Evolutionary conservation across 345 rosid species (phyloP).

Genomic region (Erodium maritimum): DNA sequence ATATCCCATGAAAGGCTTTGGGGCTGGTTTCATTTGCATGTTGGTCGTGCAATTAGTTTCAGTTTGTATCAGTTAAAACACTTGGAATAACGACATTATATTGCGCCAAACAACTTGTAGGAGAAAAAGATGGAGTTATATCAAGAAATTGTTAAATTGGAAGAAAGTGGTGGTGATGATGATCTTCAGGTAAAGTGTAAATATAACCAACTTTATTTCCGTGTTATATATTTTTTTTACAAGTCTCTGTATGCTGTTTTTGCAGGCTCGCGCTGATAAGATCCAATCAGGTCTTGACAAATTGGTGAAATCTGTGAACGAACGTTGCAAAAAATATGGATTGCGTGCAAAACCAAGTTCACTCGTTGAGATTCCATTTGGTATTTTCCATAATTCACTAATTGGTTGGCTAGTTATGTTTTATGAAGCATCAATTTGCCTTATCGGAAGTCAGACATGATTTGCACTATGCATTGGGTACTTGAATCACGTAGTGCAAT

Average conservation of each 20-base stretch:
- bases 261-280: slow-evolving; percentile 60
- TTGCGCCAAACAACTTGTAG: slow-evolving; percentile 28
- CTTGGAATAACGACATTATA: slow-evolving; percentile 5
- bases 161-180: slow-evolving; percentile 47
- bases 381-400: slow-evolving; percentile 27
- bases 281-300: slow-evolving; percentile 78
- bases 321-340: slow-evolving; percentile 89
- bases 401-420: slow-evolving; percentile 5
- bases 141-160: slow-evolving; percentile 76
- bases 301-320: slow-evolving; percentile 63
- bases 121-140: slow-evolving; percentile 90
- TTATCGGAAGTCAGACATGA: too few relatives aligned
- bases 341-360: slow-evolving; percentile 79
- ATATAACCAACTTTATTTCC: not conserved
- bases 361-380: slow-evolving; percentile 87
- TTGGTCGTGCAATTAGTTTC: not conserved
- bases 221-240: slow-evolving; percentile 7
- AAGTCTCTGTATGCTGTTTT: slow-evolving; percentile 13
- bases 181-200: slow-evolving; percentile 40
- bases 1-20: not conserved
- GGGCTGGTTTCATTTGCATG: slow-evolving; percentile 1
- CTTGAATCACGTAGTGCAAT: too few relatives aligned
- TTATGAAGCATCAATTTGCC: too few relatives aligned
- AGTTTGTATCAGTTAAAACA: not conserved
- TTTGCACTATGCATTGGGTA: too few relatives aligned